Evolutionary conservation across 2,329 filamentous ascomycete genomes (phyloP).

Genomic region (Metarhizium album): DNA sequence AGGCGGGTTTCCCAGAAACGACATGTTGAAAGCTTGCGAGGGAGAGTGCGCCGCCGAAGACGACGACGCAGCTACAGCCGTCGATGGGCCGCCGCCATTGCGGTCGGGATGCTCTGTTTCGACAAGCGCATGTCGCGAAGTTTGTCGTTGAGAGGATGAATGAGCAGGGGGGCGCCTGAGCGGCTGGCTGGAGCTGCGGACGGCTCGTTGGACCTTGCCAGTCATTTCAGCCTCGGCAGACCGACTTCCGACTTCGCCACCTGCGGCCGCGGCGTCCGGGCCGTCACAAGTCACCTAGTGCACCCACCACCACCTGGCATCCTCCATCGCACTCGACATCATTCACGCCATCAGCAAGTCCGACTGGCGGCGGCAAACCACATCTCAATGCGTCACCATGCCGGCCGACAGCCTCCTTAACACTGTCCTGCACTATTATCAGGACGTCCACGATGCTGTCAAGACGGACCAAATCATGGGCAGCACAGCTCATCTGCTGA

Average conservation of each 20-base stretch:
- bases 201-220: not conserved
- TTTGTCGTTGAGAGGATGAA: not conserved
- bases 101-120: not conserved
- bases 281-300: too few relatives aligned
- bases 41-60: not conserved
- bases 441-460: conserved; percentile 38
- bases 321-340: conserved; percentile 3
- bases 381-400: conserved; percentile 31
- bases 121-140: not conserved
- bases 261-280: conserved; percentile 1
- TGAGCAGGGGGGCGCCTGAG: not conserved
- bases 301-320: too few relatives aligned
- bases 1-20: conserved; percentile 23
- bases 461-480: conserved; percentile 49
- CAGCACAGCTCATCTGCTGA: conserved; percentile 57
- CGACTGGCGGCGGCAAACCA: not conserved
- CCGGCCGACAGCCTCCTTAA: conserved; percentile 56
- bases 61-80: not conserved
- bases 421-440: conserved; percentile 51
- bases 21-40: conserved; percentile 4
- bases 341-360: conserved; percentile 1
- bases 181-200: not conserved
- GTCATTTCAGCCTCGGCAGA: conserved; percentile 18
- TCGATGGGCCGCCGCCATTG: not conserved
- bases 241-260: conserved; percentile 1